Evolutionary conservation across 2,329 filamentous ascomycete genomes (phyloP), one percentile per base, ranked within the genome.

Genomic region (Cryphonectria carpinicola): DNA sequence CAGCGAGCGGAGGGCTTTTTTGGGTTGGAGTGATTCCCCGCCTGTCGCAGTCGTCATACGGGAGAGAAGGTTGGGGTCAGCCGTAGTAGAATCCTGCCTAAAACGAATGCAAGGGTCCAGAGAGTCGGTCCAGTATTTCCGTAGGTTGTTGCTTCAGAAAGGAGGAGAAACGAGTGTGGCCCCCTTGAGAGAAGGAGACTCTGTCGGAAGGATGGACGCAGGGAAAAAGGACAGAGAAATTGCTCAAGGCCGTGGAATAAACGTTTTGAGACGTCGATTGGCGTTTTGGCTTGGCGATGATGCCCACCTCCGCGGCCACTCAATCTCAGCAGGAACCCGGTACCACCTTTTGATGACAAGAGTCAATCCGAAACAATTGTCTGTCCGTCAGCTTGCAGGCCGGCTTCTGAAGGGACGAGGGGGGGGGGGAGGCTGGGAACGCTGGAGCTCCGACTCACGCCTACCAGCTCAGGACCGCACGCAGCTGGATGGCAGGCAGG

Each of bases 1-100:
- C 56, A 68, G 71, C 63, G 58, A 35, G 49, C 61, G 60, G 65
- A 65, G 25, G 43, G 63, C 61, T 62, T 37, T 70, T 54, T n/a
- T 32, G 46, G 67, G 52, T 52, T 61, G 70, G 64, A 63, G 67
- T 67, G 32, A 35, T 65, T 8, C 60, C 67, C 67, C 41, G 61
- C 41, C 69, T 68, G 35, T 71, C 61, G 70, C 63, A 69, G 64
- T 62, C 69, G 69, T 72, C 65, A 70, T 67, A 54, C 68, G 70
- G 37, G 35, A 17, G 41, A 65, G 67, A 28, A 28, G 70, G 43
- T 35, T 35, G 46, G 46, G 43, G 62, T 22, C 17, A 6, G 63
- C 35, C 39, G 46, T 49, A 43, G 46, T 49, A 43, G 17, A 49
- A 49, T 46, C 63, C 63, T 65, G 63, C 63, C 63, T 65, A 65